phyloP scores from a whole-genome alignment of 2,329 filamentous ascomycete genomes.

The Monilinia fructicola region DNA sequence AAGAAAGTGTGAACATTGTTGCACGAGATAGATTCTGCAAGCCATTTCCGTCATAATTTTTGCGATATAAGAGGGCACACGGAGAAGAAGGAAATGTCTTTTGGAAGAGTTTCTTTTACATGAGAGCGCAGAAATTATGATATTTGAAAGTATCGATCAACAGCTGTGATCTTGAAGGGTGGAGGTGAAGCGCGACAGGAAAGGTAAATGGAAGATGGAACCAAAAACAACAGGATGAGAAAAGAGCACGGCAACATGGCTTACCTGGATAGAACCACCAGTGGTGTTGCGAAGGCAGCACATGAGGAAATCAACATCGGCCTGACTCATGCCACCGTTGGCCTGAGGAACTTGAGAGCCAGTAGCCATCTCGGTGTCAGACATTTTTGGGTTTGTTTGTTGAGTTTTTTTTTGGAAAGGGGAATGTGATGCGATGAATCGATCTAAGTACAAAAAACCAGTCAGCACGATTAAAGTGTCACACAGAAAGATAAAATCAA shows the following conservation, averaged over 20 bases:
- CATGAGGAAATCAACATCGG: conserved; percentile 34
- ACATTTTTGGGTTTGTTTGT: conserved; percentile 9
- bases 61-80: not conserved
- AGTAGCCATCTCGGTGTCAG: conserved; percentile 6
- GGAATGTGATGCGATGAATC: not conserved
- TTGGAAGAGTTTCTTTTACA: not conserved
- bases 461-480: conserved; percentile 6
- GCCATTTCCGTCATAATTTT: not conserved
- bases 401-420: not conserved
- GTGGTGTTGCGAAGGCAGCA: conserved; percentile 33
- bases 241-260: conserved; percentile 9
- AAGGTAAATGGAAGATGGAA: not conserved
- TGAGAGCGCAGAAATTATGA: no score
- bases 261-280: conserved; percentile 31
- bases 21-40: not conserved
- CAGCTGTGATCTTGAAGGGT: not conserved
- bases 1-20: not conserved
- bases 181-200: not conserved
- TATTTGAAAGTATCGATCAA: not conserved
- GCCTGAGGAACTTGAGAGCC: not conserved
- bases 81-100: not conserved
- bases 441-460: conserved; percentile 5
- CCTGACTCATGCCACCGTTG: conserved; percentile 24
- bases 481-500: conserved; percentile 1
- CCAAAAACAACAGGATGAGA: not conserved